phyloP scores from a whole-genome alignment of 1,284 basidiomycete genomes.

The Ceratobasidium sp. region DNA sequence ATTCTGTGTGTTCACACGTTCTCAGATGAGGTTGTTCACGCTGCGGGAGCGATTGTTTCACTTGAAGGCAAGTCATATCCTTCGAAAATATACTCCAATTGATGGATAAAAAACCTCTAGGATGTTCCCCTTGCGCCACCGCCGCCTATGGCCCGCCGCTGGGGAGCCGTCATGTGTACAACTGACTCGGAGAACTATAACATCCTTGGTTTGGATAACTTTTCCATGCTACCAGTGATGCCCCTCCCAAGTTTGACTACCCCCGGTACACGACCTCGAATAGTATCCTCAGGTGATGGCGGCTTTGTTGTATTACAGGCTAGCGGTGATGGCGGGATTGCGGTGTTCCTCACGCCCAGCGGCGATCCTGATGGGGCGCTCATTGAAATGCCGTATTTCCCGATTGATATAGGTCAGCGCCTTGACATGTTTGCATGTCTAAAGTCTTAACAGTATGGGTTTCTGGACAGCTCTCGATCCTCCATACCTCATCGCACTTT shows the following conservation, averaged over 20 bases:
- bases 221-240: constrained; percentile 65
- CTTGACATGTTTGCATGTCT: not conserved
- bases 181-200: constrained; percentile 77
- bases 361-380: constrained; percentile 91
- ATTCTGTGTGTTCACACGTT: constrained; percentile 79
- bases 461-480: constrained; percentile 73
- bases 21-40: constrained; percentile 69
- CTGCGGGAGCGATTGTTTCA: constrained; percentile 66
- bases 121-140: constrained; percentile 80
- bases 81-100: not conserved
- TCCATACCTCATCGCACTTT: constrained; percentile 77
- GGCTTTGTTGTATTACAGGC: constrained; percentile 20
- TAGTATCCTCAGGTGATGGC: constrained; percentile 41
- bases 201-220: constrained; percentile 78
- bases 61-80: constrained; percentile 59
- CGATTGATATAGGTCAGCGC: constrained; percentile 70
- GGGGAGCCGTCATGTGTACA: constrained; percentile 72
- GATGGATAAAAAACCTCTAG: constrained; percentile 52
- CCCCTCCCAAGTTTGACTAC: constrained; percentile 64
- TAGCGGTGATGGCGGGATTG: constrained; percentile 28
- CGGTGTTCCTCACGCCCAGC: constrained; percentile 63
- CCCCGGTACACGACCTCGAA: constrained; percentile 59
- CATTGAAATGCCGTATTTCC: constrained; percentile 82
- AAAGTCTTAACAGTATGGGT: not conserved
- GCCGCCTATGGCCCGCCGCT: constrained; percentile 67